These are phyloP conservation scores for Melanogaster broomeanus DNA, from an alignment of 768 basidiomycete species.

Conservation along the genomic window DNA sequence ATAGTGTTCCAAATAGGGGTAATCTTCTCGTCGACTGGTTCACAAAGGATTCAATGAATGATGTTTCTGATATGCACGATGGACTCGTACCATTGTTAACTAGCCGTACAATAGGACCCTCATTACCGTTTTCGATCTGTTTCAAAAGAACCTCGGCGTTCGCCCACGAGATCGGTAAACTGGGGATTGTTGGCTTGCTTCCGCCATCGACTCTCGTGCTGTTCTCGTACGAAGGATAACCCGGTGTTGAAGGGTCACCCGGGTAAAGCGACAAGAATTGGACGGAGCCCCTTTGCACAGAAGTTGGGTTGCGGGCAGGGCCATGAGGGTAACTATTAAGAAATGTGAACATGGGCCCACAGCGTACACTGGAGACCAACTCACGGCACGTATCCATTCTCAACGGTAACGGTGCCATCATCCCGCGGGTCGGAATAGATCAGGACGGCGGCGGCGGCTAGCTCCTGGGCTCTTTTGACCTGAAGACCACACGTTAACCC, in stretches of 20 bases:
- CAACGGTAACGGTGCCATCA: constrained; percentile 60
- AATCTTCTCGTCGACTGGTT: constrained; percentile 49
- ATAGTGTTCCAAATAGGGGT: constrained; percentile 75
- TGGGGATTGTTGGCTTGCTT: constrained; percentile 57
- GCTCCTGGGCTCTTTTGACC: constrained; percentile 65
- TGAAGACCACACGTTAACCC: constrained; percentile 16
- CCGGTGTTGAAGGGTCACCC: constrained; percentile 48
- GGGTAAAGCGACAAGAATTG: constrained; percentile 63
- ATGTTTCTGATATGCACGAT: not conserved
- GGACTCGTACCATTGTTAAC: constrained; percentile 54
- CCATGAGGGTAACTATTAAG: constrained; percentile 58
- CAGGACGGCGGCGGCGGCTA: constrained; percentile 58
- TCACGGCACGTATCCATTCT: constrained; percentile 55
- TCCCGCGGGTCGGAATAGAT: constrained; percentile 69
- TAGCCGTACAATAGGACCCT: constrained; percentile 48
- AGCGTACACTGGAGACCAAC: constrained; percentile 6
- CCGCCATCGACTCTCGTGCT: constrained; percentile 50
- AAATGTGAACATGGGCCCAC: not conserved
- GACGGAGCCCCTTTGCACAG: constrained; percentile 68
- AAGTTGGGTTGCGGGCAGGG: constrained; percentile 61
- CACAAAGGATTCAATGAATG: not conserved
- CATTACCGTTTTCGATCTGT: constrained; percentile 45
- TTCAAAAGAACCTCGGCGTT: constrained; percentile 61
- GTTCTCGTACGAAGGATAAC: constrained; percentile 67
- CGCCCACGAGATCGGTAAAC: constrained; percentile 65